These are phyloP conservation scores for Garcileccinum viscosum DNA, from an alignment of 1,284 basidiomycete genomes.

Conservation along the genomic window DNA sequence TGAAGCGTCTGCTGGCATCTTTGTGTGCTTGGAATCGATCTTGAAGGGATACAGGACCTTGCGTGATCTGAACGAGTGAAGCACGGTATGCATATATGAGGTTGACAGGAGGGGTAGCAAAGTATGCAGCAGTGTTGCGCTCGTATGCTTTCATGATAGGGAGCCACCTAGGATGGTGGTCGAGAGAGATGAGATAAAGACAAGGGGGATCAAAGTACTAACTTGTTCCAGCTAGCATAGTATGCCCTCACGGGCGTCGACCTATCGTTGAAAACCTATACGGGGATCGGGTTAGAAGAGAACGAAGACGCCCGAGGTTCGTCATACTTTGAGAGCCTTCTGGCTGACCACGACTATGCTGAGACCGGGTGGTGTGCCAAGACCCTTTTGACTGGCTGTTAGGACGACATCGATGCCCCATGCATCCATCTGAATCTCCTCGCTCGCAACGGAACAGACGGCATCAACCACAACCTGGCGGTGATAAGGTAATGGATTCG, in stretches of 20 bases:
- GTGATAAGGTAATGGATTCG: constrained; percentile 1
- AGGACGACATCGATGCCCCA: constrained; percentile 94
- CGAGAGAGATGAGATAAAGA: background rate
- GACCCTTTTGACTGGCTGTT: constrained; percentile 93
- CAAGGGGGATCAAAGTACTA: constrained; percentile 17
- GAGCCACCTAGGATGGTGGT: constrained; percentile 69
- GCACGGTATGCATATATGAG: constrained; percentile 90
- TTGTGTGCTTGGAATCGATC: constrained; percentile 84
- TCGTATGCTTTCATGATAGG: constrained; percentile 95
- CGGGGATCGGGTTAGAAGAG: background rate
- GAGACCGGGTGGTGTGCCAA: constrained; percentile 94
- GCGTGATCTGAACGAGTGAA: constrained; percentile 78
- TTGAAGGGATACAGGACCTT: constrained; percentile 66
- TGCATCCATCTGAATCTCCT: constrained; percentile 93
- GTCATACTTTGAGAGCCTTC: constrained; percentile 72
- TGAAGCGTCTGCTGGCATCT: constrained; percentile 77
- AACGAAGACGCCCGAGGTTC: background rate
- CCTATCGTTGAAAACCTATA: constrained; percentile 71
- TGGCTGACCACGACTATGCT: constrained; percentile 86
- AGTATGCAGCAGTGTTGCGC: constrained; percentile 77
- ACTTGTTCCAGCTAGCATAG: constrained; percentile 91
- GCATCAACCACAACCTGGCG: constrained; percentile 83
- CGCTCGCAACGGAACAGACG: constrained; percentile 95
- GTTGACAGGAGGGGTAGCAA: constrained; percentile 95
- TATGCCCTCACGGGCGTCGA: constrained; percentile 78